Evolutionary conservation across 495 filamentous ascomycete species (phyloP), one percentile per base, ranked within the genome.

Genomic region (Physcia stellaris): DNA sequence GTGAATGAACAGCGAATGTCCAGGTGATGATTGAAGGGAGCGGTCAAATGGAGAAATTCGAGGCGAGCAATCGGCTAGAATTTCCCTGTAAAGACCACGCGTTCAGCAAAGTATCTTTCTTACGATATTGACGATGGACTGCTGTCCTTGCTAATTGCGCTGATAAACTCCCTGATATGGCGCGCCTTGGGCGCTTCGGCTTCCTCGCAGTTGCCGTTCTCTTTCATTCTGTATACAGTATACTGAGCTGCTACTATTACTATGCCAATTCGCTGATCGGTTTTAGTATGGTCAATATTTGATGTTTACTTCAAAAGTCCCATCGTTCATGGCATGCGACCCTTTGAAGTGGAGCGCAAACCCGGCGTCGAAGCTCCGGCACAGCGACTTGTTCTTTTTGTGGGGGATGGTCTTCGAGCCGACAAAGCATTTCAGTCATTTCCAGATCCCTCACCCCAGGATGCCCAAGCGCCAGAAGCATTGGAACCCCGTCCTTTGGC

Each of bases 221-320:
- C 32, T 99, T 99, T 55, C 92, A 99, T 61, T 55, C 95, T 19
- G 75, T 94, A 43, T 99, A 99, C 62, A 80, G n/a, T n/a, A n/a
- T n/a, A n/a, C n/a, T n/a, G n/a, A n/a, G n/a, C n/a, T n/a, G n/a
- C n/a, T n/a, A n/a, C n/a, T n/a, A n/a, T n/a, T n/a, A n/a, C n/a
- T n/a, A n/a, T n/a, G n/a, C n/a, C n/a, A n/a, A n/a, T n/a, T n/a
- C n/a, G n/a, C n/a, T n/a, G n/a, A n/a, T n/a, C n/a, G n/a, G n/a
- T n/a, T n/a, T n/a, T n/a, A n/a, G n/a, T 90, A 43, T 86, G 77
- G 51, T 94, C 88, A 24, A 99, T 99, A 47, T 99, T 99, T 59
- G 92, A 96, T 56, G 93, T 96, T 45, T 99, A 99, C 62, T 99
- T 99, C 56, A 85, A 95, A 47, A 94, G 86, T 53, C 92, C 92